Conservation (phyloP, 345 rosid species). For the Excoecaria cochinchinensis region DNA sequence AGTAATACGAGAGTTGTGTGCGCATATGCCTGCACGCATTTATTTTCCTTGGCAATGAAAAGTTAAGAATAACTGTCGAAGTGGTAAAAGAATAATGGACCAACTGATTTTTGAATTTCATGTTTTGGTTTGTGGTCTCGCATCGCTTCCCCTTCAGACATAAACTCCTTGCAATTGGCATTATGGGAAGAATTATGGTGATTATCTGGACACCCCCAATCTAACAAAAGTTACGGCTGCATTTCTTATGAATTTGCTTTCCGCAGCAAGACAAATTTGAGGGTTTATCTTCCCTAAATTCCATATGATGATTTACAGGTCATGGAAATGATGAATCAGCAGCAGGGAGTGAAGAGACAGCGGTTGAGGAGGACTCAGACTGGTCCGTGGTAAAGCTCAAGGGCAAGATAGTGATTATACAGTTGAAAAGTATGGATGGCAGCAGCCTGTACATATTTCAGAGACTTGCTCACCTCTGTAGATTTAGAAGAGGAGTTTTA, state of each 20-base stretch:
- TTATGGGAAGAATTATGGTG: not conserved
- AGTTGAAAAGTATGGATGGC: slow-evolving; percentile 27
- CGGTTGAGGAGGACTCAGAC: slow-evolving; percentile 85
- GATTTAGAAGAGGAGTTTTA: slow-evolving; percentile 20
- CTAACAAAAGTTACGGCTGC: not conserved
- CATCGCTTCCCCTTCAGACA: not conserved
- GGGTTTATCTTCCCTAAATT: not conserved
- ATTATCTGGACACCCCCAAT: not conserved
- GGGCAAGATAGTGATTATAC: slow-evolving; percentile 22
- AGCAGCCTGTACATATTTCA: slow-evolving; percentile 43
- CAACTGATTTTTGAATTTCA: not conserved
- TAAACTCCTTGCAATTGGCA: not conserved
- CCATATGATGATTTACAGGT: slow-evolving; percentile 39
- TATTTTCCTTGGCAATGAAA: not conserved
- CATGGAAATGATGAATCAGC: slow-evolving; percentile 54
- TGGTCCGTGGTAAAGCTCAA: slow-evolving; percentile 72
- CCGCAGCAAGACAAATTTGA: not conserved
- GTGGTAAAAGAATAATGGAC: not conserved
- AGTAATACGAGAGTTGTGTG: not conserved
- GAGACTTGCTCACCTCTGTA: slow-evolving; percentile 24
- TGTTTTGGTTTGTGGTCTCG: no score
- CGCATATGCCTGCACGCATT: not conserved
- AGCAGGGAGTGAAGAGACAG: slow-evolving; percentile 54
- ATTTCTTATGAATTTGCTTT: not conserved
- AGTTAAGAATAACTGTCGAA: not conserved